Base-by-base conservation (phyloP, 2,329 filamentous ascomycete genomes). In the Nannizziopsis arthrosporioides region DNA sequence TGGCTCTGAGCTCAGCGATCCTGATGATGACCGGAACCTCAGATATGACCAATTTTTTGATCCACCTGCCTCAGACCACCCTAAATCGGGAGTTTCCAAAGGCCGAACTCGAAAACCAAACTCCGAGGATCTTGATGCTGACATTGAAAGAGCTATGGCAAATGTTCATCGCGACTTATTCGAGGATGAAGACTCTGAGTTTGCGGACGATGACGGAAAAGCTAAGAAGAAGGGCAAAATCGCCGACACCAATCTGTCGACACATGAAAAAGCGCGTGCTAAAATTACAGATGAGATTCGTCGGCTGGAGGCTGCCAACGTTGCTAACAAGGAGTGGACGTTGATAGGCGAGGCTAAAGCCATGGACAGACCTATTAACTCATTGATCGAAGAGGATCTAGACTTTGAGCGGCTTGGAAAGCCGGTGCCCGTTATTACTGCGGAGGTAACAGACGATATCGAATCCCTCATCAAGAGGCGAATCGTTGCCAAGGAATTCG, bases 321-420 rank as follows among this genome's bases (percentile, higher is more conserved):
- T 96, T 0, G 84, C 85, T 27, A 93, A 94, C 68, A 82, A 88
- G 50, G 80, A 90, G 59, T 98, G 92, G 92, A 84, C 85, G 14
- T 71, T 96, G 45, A 77, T 84, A 8, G 92, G 92, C 60, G 92
- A 98, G 73, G 89, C 89, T 3, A 76, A 80, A 42, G 90, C 86
- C 1, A 74, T 74, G 0, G 86, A 92, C 56, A 78, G 92, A 32
- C 92, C 92, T 0, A 63, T 87, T 47, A 96, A 98, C 70, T 95
- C 90, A 0, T 76, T 98, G 2, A 78, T 98, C 1, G 89, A 96
- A 62, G 81, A 96, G 68, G 88, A 96, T 59, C 76, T 98, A 19
- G 90, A 96, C 55, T 98, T 96, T 61, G 92, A 98, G 68, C 81
- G 93, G 58, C 80, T 86, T 17, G 92, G 92, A 60, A 98, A 96